Evolutionary conservation across 768 basidiomycete species (phyloP), one percentile per base, ranked within the genome.

Genomic region (Kwoniella mangroviensis): DNA sequence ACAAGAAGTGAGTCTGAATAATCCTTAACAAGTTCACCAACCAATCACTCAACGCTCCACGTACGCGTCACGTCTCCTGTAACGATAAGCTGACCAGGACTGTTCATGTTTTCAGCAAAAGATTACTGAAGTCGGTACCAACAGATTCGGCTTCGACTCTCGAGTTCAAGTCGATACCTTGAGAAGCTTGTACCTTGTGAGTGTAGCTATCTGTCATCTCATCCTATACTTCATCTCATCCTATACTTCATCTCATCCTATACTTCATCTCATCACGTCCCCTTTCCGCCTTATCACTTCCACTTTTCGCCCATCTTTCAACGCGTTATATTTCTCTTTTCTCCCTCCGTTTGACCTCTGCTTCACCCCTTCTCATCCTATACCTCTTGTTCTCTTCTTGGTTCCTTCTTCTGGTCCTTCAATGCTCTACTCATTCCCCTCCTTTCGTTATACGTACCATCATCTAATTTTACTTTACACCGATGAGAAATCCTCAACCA

Each of bases 61-160:
- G 45, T 49, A 49, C 45, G 45, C 45, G 45, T 49, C 45, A 26
- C 17, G 22, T 26, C 9, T 13, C 15, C 28, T 11, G 56, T 17
- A 15, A 5, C 22, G 34, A 9, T 19, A 19, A 43, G 41, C 55
- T 65, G 54, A 65, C 42, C 12, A 49, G 24, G 7, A n/a, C 15
- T 19, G 1, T 21, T 41, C 22, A 26, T 53, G 17, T 4, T 22
- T 15, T 22, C 55, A 76, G 73, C 56, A 70, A 17, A 70, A 70
- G 53, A 67, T 72, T 41, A 77, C 76, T 71, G 63, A 72, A n/a
- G 94, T 98, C 54, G 95, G 95, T 56, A 89, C 90, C 80, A 84
- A 90, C 72, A 88, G 90, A 66, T 97, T 97, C 75, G 94, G 93
- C 9, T 95, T 98, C 83, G 91, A 97, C 84, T 90, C 90, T 76